These are phyloP conservation scores for Albatrellus ellisii DNA, from an alignment of 768 basidiomycete genomes.

Conservation along the genomic window DNA sequence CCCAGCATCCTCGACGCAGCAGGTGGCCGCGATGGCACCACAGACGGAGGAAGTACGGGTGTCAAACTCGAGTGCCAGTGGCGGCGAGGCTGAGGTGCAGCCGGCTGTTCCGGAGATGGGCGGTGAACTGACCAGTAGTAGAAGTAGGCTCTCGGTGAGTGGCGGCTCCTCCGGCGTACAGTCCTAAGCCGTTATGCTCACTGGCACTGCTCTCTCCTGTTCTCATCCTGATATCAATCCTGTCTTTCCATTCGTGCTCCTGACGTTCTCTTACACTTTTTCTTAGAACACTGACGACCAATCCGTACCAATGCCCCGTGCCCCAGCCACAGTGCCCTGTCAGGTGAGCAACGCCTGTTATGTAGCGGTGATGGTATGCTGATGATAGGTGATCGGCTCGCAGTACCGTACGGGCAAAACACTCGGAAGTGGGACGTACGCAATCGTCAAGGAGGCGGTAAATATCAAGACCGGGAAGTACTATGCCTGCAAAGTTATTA, in stretches of 20 bases:
- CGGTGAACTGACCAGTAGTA: background rate
- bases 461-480: slow-evolving; percentile 88
- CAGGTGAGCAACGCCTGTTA: slow-evolving; percentile 22
- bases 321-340: slow-evolving; percentile 30
- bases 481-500: slow-evolving; percentile 99
- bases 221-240: background rate
- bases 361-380: background rate
- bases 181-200: background rate
- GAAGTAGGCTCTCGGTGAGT: background rate
- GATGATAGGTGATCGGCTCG: slow-evolving; percentile 1
- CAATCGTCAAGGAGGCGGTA: slow-evolving; percentile 90
- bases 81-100: background rate
- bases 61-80: background rate
- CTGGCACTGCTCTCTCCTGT: background rate
- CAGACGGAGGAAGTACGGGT: background rate
- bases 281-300: slow-evolving; percentile 3
- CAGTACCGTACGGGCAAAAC: slow-evolving; percentile 85
- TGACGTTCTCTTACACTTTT: background rate
- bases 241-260: background rate
- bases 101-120: background rate
- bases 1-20: background rate
- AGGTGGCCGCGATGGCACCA: background rate
- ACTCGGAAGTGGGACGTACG: slow-evolving; percentile 86
- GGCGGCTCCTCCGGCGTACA: background rate
- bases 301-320: slow-evolving; percentile 17